Conservation (phyloP, 1,139 yeast species). For the Diutina sp. region DNA sequence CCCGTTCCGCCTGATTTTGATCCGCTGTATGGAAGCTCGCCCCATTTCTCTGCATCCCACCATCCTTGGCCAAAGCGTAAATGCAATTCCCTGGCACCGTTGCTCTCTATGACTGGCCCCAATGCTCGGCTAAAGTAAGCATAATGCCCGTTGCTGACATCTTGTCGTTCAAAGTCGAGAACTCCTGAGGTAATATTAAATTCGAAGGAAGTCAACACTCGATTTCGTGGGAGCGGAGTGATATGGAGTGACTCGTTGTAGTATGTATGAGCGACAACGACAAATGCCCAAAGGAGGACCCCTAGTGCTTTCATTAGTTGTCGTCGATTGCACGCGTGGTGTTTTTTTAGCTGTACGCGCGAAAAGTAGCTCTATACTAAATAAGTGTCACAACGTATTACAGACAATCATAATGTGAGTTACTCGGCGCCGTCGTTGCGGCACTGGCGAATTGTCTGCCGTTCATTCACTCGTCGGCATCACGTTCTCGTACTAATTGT, state of each 20-base stretch:
- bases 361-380: too few relatives aligned
- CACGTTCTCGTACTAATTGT: too few relatives aligned
- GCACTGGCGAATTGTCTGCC: too few relatives aligned
- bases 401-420: too few relatives aligned
- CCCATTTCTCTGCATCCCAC: slow-evolving; percentile 92
- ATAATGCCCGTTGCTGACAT: slow-evolving; percentile 11
- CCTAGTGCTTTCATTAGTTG: not conserved
- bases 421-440: too few relatives aligned
- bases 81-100: slow-evolving; percentile 66
- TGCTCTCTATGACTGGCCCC: slow-evolving; percentile 60
- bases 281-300: not conserved
- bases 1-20: slow-evolving; percentile 82
- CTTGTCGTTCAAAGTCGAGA: slow-evolving; percentile 18
- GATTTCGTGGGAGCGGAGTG: slow-evolving; percentile 61
- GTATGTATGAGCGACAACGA: not conserved
- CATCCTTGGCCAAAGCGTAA: slow-evolving; percentile 86
- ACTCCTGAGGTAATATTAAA: slow-evolving; percentile 48
- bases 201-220: slow-evolving; percentile 52
- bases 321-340: not conserved
- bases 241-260: slow-evolving; percentile 50
- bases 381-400: too few relatives aligned
- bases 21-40: slow-evolving; percentile 67
- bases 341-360: too few relatives aligned
- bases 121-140: slow-evolving; percentile 68
- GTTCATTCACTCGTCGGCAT: too few relatives aligned